A percentile compares a stretch with the other conserved stretches of the same genome.
Conservation (phyloP, 192 early-diverging fungal species). For the Umbelopsis ramanniana region DNA sequence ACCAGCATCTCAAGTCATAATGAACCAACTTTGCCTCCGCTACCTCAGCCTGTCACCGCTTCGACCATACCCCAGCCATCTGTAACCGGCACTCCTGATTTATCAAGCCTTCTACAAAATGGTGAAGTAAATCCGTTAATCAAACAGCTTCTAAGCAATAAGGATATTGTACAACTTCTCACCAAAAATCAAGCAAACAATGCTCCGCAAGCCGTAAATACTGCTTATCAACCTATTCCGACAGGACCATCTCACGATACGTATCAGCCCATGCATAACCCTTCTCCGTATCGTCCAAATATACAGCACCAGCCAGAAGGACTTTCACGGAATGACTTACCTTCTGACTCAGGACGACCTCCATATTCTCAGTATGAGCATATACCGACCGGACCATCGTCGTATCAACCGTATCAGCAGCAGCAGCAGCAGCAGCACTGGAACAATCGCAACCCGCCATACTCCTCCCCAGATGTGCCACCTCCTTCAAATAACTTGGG, state of each 20-base stretch:
- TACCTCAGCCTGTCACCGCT: not conserved
- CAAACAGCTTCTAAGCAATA: slow-evolving; percentile 10
- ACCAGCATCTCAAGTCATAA: not conserved
- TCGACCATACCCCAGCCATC: not conserved
- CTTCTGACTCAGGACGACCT: not conserved
- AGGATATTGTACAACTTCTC: not conserved
- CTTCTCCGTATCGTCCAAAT: not conserved
- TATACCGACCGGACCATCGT: not conserved
- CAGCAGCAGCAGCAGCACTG: slow-evolving; percentile 5
- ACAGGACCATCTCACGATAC: not conserved
- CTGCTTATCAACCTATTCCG: not conserved
- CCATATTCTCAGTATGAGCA: slow-evolving; percentile 7
- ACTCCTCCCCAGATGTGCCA: not conserved
- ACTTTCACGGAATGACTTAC: not conserved
- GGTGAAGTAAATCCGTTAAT: not conserved
- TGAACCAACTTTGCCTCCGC: not conserved
- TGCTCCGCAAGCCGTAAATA: not conserved
- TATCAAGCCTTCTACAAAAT: not conserved
- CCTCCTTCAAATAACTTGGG: not conserved
- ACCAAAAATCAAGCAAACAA: not conserved
- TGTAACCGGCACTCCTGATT: not conserved
- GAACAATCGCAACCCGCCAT: not conserved
- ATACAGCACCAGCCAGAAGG: not conserved
- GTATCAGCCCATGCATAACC: not conserved
- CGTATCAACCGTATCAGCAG: not conserved